Evolutionary conservation across 345 rosid genomes (phyloP).

Genomic region (Brassica carinata): DNA sequence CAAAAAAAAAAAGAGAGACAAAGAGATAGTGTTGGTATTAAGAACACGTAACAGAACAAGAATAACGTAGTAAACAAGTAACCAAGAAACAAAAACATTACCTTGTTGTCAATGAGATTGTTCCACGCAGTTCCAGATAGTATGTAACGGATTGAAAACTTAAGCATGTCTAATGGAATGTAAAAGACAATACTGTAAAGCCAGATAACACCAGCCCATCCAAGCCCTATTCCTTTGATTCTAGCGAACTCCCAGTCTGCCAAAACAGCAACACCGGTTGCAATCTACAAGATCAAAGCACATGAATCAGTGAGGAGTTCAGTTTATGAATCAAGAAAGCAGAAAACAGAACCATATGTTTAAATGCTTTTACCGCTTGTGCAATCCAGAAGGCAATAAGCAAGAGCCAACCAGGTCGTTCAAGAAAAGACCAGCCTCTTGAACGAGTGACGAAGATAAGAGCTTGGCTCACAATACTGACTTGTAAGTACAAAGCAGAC

Average conservation of each 20-base stretch:
- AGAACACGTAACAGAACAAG: conserved; percentile 1
- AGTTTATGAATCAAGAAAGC: not conserved
- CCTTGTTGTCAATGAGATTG: conserved; percentile 78
- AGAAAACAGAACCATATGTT: not conserved
- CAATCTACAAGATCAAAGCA: conserved; percentile 50
- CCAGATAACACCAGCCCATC: conserved; percentile 96
- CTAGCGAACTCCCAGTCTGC: conserved; percentile 77
- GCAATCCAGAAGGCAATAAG: conserved; percentile 63
- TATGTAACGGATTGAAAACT: conserved; percentile 76
- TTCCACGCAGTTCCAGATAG: conserved; percentile 83
- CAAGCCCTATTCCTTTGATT: conserved; percentile 81
- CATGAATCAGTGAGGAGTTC: not conserved
- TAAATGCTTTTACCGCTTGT: conserved; percentile 55
- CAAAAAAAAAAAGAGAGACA: not conserved
- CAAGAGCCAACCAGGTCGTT: conserved; percentile 75
- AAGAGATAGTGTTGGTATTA: not conserved
- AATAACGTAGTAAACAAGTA: not conserved
- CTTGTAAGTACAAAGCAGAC: conserved; percentile 93
- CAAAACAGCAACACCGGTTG: conserved; percentile 73
- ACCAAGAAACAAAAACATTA: conserved; percentile 28
- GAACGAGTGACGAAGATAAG: conserved; percentile 91
- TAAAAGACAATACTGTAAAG: conserved; percentile 73
- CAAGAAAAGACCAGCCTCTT: conserved; percentile 80
- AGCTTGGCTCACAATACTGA: conserved; percentile 95
- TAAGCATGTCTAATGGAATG: conserved; percentile 73